phyloP scores from a whole-genome alignment of 352 stramenopile species.

The Plasmopara halstedii region DNA sequence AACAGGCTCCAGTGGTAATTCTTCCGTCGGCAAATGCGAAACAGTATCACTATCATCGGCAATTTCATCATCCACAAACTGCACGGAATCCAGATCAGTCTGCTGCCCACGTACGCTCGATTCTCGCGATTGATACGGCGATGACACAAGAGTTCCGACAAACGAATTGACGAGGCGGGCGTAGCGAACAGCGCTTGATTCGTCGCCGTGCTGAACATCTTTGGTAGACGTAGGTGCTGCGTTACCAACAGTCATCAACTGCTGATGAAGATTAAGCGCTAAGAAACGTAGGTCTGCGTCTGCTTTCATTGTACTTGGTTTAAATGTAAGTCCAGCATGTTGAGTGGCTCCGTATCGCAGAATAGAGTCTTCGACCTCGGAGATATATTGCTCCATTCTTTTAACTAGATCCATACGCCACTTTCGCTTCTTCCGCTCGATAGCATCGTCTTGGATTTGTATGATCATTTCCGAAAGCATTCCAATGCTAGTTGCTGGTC shows the following conservation, averaged over 20 bases:
- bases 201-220: conserved; percentile 38
- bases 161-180: conserved; percentile 51
- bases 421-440: conserved; percentile 73
- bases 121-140: conserved; percentile 26
- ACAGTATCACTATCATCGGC: conserved; percentile 15
- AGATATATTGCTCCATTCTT: conserved; percentile 78
- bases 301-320: conserved; percentile 84
- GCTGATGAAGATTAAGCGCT: conserved; percentile 78
- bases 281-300: conserved; percentile 70
- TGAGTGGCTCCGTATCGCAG: conserved; percentile 60
- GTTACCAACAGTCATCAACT: conserved; percentile 71
- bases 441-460: conserved; percentile 75
- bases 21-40: conserved; percentile 1
- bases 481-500: conserved; percentile 43
- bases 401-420: conserved; percentile 66
- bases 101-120: conserved; percentile 22
- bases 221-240: conserved; percentile 53
- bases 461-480: conserved; percentile 85
- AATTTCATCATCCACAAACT: conserved; percentile 28
- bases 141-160: conserved; percentile 34
- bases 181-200: conserved; percentile 33
- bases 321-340: conserved; percentile 70
- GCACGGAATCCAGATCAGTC: conserved; percentile 22
- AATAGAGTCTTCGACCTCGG: conserved; percentile 71
- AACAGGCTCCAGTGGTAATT: conserved; percentile 36